A percentile compares a stretch with the other conserved stretches of the same genome.
Conservation (phyloP, 2,329 filamentous ascomycete genomes). For the Thelonectria olida region DNA sequence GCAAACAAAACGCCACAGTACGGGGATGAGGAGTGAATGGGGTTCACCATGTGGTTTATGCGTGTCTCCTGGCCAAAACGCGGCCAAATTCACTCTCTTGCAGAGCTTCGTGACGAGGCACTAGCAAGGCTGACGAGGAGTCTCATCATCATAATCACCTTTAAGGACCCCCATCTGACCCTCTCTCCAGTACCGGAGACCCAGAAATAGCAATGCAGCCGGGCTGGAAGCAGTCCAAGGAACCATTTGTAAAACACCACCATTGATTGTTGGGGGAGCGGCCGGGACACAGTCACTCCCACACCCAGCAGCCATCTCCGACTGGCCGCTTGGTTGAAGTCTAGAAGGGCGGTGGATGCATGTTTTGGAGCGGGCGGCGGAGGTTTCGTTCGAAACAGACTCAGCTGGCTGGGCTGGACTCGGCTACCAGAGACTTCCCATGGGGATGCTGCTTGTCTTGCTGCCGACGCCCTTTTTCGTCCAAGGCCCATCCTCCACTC, state of each 20-base stretch:
- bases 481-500: slow-evolving; percentile 30
- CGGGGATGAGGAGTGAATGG: slow-evolving; percentile 15
- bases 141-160: background rate
- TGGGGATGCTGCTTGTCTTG: slow-evolving; percentile 18
- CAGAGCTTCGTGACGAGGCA: background rate
- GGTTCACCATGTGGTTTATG: slow-evolving; percentile 10
- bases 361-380: slow-evolving; percentile 21
- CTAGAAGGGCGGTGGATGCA: slow-evolving; percentile 10
- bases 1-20: slow-evolving; percentile 26
- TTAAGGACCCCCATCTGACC: background rate
- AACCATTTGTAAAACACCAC: background rate
- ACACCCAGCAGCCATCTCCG: background rate
- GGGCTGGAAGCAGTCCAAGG: background rate
- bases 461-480: slow-evolving; percentile 4
- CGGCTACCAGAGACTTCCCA: background rate
- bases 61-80: background rate
- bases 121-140: background rate
- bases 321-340: background rate
- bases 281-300: background rate
- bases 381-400: slow-evolving; percentile 40
- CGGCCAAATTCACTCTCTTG: background rate
- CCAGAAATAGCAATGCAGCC: background rate
- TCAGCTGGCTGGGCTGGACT: slow-evolving; percentile 16
- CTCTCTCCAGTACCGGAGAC: background rate
- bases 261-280: background rate